Percentiles rank a stretch among this genome's conserved stretches.
These are phyloP conservation scores for Hippophae tibetana DNA, from an alignment of 306 rosid genomes.

Conservation along the genomic window DNA sequence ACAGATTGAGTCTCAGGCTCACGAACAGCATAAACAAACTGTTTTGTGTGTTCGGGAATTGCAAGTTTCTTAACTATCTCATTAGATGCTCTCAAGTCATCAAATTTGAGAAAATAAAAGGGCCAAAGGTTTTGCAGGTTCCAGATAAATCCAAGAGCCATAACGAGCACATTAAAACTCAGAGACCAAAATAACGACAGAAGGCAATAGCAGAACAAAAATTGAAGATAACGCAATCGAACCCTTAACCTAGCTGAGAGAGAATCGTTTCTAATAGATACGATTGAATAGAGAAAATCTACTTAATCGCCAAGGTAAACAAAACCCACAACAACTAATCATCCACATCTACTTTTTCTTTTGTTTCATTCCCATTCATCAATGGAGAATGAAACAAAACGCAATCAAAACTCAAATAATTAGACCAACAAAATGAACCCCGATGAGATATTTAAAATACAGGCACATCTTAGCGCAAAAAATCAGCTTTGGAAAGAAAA, in stretches of 20 bases:
- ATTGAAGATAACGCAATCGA: not conserved
- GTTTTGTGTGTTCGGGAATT: constrained; percentile 51
- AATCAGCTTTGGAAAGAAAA: no score
- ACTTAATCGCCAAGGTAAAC: no score
- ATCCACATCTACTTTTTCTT: no score
- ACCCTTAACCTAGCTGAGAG: not conserved
- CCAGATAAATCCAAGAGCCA: constrained; percentile 46
- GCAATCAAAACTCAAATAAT: no score
- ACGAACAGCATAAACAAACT: constrained; percentile 52
- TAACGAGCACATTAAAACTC: constrained; percentile 17
- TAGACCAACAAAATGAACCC: no score
- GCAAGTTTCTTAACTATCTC: constrained; percentile 42
- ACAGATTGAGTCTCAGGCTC: constrained; percentile 47
- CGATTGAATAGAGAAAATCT: no score
- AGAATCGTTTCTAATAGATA: not conserved
- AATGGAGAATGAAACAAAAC: no score
- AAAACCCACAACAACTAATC: no score
- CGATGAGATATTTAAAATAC: no score
- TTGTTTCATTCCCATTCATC: no score
- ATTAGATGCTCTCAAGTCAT: constrained; percentile 43
- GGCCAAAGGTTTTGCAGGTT: constrained; percentile 62
- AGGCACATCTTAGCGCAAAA: no score
- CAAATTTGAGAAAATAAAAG: constrained; percentile 32
- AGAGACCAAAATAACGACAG: not conserved
- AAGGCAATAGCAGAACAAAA: not conserved